phyloP scores from a whole-genome alignment of 345 rosid species.

The Lagerstroemia speciosa region DNA sequence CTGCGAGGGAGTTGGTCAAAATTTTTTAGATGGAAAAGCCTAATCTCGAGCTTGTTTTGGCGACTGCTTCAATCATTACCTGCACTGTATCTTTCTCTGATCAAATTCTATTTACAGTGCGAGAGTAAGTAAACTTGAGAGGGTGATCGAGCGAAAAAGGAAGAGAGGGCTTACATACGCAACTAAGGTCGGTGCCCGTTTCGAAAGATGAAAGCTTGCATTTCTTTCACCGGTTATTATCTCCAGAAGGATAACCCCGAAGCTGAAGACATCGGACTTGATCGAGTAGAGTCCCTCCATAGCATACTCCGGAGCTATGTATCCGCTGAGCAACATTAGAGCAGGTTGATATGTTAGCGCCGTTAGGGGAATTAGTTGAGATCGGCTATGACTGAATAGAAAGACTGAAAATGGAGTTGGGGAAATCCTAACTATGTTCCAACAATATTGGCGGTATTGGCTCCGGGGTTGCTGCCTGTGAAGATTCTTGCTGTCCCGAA shows the following conservation, averaged over 20 bases:
- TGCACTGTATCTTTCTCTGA: no score
- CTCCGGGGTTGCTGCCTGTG: slow-evolving; percentile 9
- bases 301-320: slow-evolving; percentile 40
- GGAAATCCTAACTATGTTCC: slow-evolving; percentile 21
- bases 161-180: slow-evolving; percentile 13
- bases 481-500: slow-evolving; percentile 37
- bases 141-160: neutral
- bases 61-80: no score
- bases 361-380: neutral
- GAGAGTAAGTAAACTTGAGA: neutral
- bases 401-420: neutral
- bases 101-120: no score
- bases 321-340: slow-evolving; percentile 23
- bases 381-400: neutral
- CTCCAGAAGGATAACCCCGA: slow-evolving; percentile 38
- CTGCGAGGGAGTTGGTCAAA: slow-evolving; percentile 10
- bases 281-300: slow-evolving; percentile 27
- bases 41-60: no score
- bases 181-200: slow-evolving; percentile 18
- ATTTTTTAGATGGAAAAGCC: neutral
- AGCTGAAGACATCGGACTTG: slow-evolving; percentile 40
- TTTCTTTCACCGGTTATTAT: slow-evolving; percentile 28
- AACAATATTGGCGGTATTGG: slow-evolving; percentile 15
- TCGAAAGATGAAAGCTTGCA: slow-evolving; percentile 12
- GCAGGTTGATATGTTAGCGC: neutral